Evolutionary conservation across 495 filamentous ascomycete species (phyloP).

Genomic region (Stereocaulon alpinum): DNA sequence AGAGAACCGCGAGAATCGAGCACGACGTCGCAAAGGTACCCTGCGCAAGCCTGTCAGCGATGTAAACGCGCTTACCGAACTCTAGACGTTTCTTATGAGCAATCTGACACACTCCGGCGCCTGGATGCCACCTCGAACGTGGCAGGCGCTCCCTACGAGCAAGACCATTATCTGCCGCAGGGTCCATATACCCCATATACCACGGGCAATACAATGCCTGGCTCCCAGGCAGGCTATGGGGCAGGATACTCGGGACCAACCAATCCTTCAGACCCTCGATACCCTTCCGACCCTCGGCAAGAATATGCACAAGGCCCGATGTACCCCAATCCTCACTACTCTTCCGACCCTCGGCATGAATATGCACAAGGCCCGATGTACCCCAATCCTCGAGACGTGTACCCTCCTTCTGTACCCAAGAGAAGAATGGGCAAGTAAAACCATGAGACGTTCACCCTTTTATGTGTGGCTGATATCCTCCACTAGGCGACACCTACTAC

Average conservation of each 20-base stretch:
- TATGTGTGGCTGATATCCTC: too few species aligned
- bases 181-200: slow-evolving; percentile 3
- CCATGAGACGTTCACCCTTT: too few species aligned
- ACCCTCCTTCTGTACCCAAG: too few species aligned
- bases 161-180: background rate
- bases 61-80: background rate
- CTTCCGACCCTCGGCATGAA: background rate
- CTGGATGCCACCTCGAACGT: background rate
- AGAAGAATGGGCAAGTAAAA: too few species aligned
- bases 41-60: background rate
- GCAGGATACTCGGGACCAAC: slow-evolving; percentile 1
- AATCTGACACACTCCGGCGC: slow-evolving; percentile 12
- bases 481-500: too few species aligned
- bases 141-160: too few species aligned
- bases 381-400: too few species aligned
- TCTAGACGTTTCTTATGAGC: slow-evolving; percentile 12
- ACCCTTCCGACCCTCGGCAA: background rate
- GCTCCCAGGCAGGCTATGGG: background rate
- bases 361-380: too few species aligned
- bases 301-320: too few species aligned
- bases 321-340: slow-evolving; percentile 8
- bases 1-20: slow-evolving; percentile 16
- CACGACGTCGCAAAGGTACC: slow-evolving; percentile 16
- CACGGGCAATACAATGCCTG: background rate
- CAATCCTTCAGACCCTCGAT: slow-evolving; percentile 10